Evolutionary conservation across 2,329 filamentous ascomycete species (phyloP), one percentile per base, ranked within the genome.

Genomic region (Xylaria polymorpha): DNA sequence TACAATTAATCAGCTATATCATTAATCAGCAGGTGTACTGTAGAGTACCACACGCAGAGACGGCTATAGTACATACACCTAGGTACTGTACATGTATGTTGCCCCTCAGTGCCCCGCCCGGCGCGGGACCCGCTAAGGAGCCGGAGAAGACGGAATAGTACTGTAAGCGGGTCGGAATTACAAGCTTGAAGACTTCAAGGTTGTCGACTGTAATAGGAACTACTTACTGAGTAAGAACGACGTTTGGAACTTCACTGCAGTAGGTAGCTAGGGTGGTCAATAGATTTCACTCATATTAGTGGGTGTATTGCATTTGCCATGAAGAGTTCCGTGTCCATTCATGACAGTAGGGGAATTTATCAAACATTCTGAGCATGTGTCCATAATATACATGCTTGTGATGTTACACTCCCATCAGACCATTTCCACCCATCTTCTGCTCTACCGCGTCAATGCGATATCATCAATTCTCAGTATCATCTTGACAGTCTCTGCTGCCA

Each of bases 401-500:
- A 70, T 72, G 70, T 62, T 67, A 68, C 72, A 72, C 69, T 67
- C 66, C 68, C 69, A 67, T 66, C 41, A 61, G 32, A 44, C 56
- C 63, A 43, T 20, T 57, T 53, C 61, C 63, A 71, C 77, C 39
- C 32, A 22, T 25, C 20, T 37, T 37, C 59, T 39, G 41, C 53
- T 61, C 43, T 87, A 90, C 82, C 88, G 85, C 77, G 85, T 89
- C 79, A 90, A 81, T 58, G 87, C 87, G 81, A 90, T 90, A 77
- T 90, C 88, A 78, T 90, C 88, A 82, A 90, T 90, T 79, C 88
- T 86, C 78, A 90, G 80, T 79, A 90, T 90, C 94, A 97, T 96
- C 90, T 98, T 99, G 76, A 98, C 96, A 70, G 96, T 99, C 87
- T 99, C 96, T 8, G 95, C 94, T 37, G 96, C 96, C 81, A 99